Percentiles rank a stretch among this genome's conserved stretches.
phyloP scores from a whole-genome alignment of 306 rosid species.

The Begonia masoniana region DNA sequence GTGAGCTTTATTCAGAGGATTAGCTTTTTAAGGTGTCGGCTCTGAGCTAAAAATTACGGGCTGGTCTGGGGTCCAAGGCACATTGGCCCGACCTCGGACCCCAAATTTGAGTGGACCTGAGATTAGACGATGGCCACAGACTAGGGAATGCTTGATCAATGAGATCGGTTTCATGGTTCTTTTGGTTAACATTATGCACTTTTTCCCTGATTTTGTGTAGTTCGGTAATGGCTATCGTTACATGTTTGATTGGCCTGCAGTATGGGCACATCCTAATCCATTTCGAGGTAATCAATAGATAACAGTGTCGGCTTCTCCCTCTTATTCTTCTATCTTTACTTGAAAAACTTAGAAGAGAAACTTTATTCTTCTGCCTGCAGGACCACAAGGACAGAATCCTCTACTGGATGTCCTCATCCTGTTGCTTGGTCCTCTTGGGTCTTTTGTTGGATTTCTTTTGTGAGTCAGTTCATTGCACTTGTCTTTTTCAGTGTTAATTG shows the following conservation, averaged over 20 bases:
- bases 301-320: too few species aligned
- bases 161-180: too few species aligned
- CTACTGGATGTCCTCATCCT: slow-evolving; percentile 65
- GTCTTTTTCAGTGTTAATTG: too few species aligned
- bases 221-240: slow-evolving; percentile 82
- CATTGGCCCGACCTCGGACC: too few species aligned
- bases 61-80: too few species aligned
- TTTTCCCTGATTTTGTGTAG: slow-evolving; percentile 22
- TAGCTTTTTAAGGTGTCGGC: too few species aligned
- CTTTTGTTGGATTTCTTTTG: slow-evolving; percentile 55
- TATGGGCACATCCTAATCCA: slow-evolving; percentile 84
- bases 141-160: too few species aligned
- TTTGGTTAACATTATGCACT: too few species aligned
- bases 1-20: too few species aligned
- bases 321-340: not conserved
- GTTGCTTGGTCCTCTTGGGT: slow-evolving; percentile 48
- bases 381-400: slow-evolving; percentile 65
- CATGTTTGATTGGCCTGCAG: slow-evolving; percentile 92
- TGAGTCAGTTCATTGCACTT: slow-evolving; percentile 7
- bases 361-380: slow-evolving; percentile 24
- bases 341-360: not conserved
- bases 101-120: too few species aligned
- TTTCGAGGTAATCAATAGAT: slow-evolving; percentile 42
- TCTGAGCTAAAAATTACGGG: too few species aligned
- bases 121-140: too few species aligned